Conservation (phyloP, 2,329 filamentous ascomycete species). For the Fusarium continuum region DNA sequence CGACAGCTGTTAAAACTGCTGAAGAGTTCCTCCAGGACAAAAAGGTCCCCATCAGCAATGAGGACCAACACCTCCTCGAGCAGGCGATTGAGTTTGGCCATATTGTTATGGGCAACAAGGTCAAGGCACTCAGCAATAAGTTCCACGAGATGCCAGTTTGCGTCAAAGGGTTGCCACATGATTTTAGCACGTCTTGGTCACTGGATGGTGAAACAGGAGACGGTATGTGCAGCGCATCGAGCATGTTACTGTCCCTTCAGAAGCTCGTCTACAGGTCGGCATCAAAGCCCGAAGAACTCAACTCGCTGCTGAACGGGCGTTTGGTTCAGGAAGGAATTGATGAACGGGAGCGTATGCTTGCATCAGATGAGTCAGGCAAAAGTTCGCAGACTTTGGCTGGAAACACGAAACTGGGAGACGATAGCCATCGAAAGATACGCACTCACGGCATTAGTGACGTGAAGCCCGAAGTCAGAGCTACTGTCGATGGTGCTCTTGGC, state of each 20-base stretch:
- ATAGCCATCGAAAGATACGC: slow-evolving; percentile 48
- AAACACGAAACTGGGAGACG: slow-evolving; percentile 55
- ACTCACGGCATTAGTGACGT: slow-evolving; percentile 42
- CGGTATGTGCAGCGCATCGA: slow-evolving; percentile 58
- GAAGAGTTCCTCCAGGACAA: slow-evolving; percentile 72
- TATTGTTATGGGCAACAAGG: slow-evolving; percentile 64
- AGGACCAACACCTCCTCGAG: slow-evolving; percentile 69
- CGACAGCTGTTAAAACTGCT: slow-evolving; percentile 71
- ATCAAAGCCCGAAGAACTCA: slow-evolving; percentile 55
- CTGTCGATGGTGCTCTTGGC: slow-evolving; percentile 44
- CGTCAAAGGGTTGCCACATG: slow-evolving; percentile 71
- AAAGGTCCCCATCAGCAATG: slow-evolving; percentile 63
- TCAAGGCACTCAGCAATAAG: slow-evolving; percentile 73
- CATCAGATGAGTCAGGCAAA: slow-evolving; percentile 11
- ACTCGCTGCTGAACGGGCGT: slow-evolving; percentile 59
- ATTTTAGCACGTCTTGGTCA: slow-evolving; percentile 71
- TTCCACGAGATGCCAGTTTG: slow-evolving; percentile 83
- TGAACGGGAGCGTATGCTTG: slow-evolving; percentile 49
- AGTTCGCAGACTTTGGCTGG: slow-evolving; percentile 49
- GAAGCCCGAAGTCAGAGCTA: slow-evolving; percentile 34
- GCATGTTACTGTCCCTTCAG: slow-evolving; percentile 62
- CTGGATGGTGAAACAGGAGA: slow-evolving; percentile 65
- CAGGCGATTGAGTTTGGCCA: slow-evolving; percentile 74
- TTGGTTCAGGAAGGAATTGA: slow-evolving; percentile 52
- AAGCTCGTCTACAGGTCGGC: slow-evolving; percentile 59